Evolutionary conservation across 306 rosid genomes (phyloP).

Genomic region (Medicago lupulina): DNA sequence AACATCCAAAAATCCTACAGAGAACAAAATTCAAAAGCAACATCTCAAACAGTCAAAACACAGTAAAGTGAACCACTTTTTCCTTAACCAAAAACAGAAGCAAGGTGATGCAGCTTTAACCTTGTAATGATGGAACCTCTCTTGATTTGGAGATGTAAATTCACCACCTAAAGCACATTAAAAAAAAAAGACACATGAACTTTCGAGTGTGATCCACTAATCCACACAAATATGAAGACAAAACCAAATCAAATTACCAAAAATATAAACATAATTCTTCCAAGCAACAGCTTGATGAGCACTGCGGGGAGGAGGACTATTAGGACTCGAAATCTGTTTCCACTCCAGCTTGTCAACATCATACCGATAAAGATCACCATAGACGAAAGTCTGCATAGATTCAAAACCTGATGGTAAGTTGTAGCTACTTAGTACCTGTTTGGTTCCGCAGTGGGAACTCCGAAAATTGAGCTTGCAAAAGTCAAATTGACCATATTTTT

Average conservation of each 20-base stretch:
- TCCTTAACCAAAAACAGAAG: constrained; percentile 27
- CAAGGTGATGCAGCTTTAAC: constrained; percentile 45
- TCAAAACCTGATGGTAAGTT: constrained; percentile 29
- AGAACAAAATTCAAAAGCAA: constrained; percentile 36
- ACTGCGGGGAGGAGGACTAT: constrained; percentile 98
- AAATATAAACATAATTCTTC: constrained; percentile 91
- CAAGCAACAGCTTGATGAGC: constrained; percentile 97
- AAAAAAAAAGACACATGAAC: neutral
- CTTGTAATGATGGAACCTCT: constrained; percentile 99
- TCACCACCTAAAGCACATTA: constrained; percentile 75
- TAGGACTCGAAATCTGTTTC: constrained; percentile 90
- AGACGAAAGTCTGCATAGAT: constrained; percentile 76
- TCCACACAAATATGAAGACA: neutral
- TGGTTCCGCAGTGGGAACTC: neutral
- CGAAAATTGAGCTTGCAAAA: neutral
- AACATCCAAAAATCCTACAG: constrained; percentile 93
- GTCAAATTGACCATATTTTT: neutral
- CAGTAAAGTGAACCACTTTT: constrained; percentile 21
- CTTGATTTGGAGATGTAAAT: constrained; percentile 96
- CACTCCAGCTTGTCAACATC: constrained; percentile 94
- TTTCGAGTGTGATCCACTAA: neutral
- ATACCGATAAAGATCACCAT: constrained; percentile 83
- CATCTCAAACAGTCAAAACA: constrained; percentile 40
- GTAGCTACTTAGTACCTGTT: neutral
- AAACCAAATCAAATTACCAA: constrained; percentile 58